Conservation (phyloP, 2,329 filamentous ascomycete genomes). For the Rosellinia necatrix region DNA sequence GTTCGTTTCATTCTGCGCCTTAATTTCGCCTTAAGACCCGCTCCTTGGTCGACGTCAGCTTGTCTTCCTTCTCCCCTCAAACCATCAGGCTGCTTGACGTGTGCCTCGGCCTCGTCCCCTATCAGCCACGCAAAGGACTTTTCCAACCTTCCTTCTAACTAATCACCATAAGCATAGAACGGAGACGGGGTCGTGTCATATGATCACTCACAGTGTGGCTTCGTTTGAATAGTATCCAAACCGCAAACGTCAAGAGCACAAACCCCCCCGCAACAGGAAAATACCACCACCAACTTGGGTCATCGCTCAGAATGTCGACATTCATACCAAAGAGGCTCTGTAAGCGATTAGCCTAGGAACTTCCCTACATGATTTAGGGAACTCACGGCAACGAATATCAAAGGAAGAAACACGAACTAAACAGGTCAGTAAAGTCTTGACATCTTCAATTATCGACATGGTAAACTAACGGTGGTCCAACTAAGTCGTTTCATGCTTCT, state of each 20-base stretch:
- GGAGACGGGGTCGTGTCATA: neutral
- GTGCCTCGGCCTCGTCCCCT: neutral
- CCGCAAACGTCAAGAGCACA: neutral
- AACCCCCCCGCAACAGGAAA: neutral
- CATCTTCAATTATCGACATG: neutral
- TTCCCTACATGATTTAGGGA: neutral
- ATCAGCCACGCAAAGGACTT: neutral
- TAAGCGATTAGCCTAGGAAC: neutral
- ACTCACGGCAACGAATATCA: conserved; percentile 7
- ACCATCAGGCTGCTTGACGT: neutral
- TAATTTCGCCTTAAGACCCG: neutral
- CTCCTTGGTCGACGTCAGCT: neutral
- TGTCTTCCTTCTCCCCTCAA: neutral
- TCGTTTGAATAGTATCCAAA: conserved; percentile 4
- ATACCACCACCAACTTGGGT: conserved; percentile 5
- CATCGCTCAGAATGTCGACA: neutral
- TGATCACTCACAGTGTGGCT: neutral
- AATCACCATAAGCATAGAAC: neutral
- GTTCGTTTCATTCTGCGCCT: neutral
- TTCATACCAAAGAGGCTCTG: conserved; percentile 13
- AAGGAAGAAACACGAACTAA: conserved; percentile 1
- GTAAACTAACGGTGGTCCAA: neutral
- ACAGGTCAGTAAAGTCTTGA: neutral
- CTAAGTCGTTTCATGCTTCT: conserved; percentile 9
- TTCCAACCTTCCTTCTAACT: neutral